These are phyloP conservation scores for Ganoderma lucidum DNA, from an alignment of 1,284 basidiomycete genomes.

Conservation along the genomic window DNA sequence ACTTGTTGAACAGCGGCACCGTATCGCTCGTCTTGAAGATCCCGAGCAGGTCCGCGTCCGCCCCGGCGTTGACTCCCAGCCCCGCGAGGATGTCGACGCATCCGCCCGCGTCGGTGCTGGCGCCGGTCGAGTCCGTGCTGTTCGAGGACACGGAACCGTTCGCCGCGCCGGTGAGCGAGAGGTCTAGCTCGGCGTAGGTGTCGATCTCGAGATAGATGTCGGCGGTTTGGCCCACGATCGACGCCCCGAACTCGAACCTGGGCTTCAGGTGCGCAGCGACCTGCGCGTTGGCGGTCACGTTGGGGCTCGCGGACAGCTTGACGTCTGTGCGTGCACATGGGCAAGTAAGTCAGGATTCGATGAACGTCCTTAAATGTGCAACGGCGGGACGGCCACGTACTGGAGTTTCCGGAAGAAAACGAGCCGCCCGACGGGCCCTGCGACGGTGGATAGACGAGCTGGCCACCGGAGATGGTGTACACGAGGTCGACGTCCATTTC, in stretches of 20 bases:
- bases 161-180: constrained; percentile 30
- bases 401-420: constrained; percentile 42
- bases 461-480: constrained; percentile 42
- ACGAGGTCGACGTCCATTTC: constrained; percentile 48
- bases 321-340: constrained; percentile 41
- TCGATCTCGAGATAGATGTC: constrained; percentile 53
- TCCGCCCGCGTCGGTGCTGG: constrained; percentile 15
- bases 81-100: constrained; percentile 6
- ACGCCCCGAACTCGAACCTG: constrained; percentile 43
- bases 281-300: constrained; percentile 51
- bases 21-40: background rate
- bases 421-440: constrained; percentile 24
- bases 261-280: constrained; percentile 40
- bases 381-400: constrained; percentile 39
- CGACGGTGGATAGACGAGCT: constrained; percentile 51
- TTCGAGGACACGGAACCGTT: constrained; percentile 7
- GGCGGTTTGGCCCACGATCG: constrained; percentile 42
- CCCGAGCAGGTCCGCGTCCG: background rate
- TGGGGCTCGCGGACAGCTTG: constrained; percentile 48
- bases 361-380: too few species aligned
- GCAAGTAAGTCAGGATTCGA: background rate
- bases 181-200: constrained; percentile 46
- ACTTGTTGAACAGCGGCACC: background rate
- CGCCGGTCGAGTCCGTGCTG: background rate
- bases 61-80: constrained; percentile 2